Percentiles rank a stretch among this genome's conserved stretches.
These are phyloP conservation scores for Paraphoma chrysanthemicola DNA, from an alignment of 2,329 filamentous ascomycete species.

Conservation along the genomic window DNA sequence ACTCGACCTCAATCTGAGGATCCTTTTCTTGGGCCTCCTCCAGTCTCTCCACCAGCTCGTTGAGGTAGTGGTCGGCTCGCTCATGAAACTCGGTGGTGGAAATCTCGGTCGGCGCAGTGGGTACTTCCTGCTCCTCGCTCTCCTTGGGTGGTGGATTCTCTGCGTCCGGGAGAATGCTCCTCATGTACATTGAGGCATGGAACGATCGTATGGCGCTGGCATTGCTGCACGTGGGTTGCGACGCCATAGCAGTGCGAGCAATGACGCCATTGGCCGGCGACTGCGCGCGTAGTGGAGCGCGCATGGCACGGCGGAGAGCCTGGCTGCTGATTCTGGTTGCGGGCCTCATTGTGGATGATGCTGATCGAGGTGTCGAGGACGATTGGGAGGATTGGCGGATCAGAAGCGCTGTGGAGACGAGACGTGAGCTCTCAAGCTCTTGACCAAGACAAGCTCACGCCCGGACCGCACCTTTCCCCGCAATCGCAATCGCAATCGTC, in stretches of 20 bases:
- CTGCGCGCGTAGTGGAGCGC: conserved; percentile 26
- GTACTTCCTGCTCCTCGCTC: conserved; percentile 42
- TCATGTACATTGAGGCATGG: conserved; percentile 29
- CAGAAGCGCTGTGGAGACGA: neutral
- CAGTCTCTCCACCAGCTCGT: conserved; percentile 63
- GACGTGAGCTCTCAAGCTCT: neutral
- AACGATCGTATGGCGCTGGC: conserved; percentile 26
- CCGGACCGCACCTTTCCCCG: conserved; percentile 1
- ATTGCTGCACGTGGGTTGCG: conserved; percentile 6
- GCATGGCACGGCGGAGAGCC: conserved; percentile 30
- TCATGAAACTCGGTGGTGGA: conserved; percentile 77
- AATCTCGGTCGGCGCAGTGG: conserved; percentile 68
- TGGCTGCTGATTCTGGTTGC: conserved; percentile 26
- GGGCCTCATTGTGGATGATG: conserved; percentile 27
- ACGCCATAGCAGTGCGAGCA: conserved; percentile 20
- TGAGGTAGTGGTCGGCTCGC: conserved; percentile 77
- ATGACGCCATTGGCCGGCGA: conserved; percentile 35
- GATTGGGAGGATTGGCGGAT: conserved; percentile 5
- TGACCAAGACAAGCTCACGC: neutral
- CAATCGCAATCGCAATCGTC: neutral
- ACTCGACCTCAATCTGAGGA: conserved; percentile 87
- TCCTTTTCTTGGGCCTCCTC: conserved; percentile 77
- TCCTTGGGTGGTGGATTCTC: conserved; percentile 48
- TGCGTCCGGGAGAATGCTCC: conserved; percentile 55
- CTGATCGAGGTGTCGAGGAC: neutral